phyloP scores from a whole-genome alignment of 2,329 filamentous ascomycete genomes.

The Colletotrichum eremochloae region DNA sequence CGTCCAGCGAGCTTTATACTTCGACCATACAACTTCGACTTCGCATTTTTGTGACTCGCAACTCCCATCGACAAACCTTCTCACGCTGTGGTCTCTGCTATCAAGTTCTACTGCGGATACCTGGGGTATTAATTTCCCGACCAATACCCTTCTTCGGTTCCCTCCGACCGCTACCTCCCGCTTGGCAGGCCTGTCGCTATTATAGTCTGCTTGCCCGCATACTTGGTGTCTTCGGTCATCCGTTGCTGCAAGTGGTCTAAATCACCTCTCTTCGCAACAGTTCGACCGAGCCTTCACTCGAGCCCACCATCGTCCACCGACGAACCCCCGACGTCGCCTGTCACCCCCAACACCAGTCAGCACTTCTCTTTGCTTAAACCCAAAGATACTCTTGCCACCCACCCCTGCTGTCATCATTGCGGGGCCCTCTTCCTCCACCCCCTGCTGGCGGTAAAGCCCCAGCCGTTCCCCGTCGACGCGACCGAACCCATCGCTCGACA shows the following conservation, averaged over 20 bases:
- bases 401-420: constrained; percentile 38
- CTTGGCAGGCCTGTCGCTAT: constrained; percentile 33
- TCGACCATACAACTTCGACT: not conserved
- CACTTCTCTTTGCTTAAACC: constrained; percentile 9
- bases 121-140: constrained; percentile 20
- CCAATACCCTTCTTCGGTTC: constrained; percentile 32
- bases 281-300: constrained; percentile 30
- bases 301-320: not conserved
- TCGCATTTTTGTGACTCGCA: not conserved
- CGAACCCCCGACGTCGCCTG: constrained; percentile 5
- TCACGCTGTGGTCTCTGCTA: constrained; percentile 4
- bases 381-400: constrained; percentile 5
- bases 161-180: constrained; percentile 26
- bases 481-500: constrained; percentile 40
- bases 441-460: constrained; percentile 42
- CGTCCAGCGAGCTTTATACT: constrained; percentile 3
- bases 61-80: not conserved
- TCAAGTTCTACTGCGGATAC: not conserved
- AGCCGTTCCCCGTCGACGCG: constrained; percentile 41
- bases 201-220: not conserved
- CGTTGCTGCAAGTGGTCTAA: constrained; percentile 14
- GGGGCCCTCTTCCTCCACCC: constrained; percentile 21
- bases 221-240: constrained; percentile 6
- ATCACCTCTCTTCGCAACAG: constrained; percentile 18
- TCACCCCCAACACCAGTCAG: constrained; percentile 3